phyloP scores from a whole-genome alignment of 176 grass and related monocot species.

The Chrysopogon serrulatus region DNA sequence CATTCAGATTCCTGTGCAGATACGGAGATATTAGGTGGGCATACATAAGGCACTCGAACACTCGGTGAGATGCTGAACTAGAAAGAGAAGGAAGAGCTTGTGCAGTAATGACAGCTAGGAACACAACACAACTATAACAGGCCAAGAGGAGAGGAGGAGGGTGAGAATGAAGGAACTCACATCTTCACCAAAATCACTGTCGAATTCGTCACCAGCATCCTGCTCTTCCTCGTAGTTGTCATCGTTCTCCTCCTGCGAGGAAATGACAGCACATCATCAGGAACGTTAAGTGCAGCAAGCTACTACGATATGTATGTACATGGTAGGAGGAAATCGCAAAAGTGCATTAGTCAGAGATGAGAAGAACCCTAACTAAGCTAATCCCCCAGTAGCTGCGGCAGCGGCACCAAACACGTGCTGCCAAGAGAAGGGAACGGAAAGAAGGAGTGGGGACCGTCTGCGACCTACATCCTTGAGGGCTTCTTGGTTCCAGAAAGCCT shows the following conservation, averaged over 20 bases:
- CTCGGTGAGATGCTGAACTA: background rate
- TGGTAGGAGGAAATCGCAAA: background rate
- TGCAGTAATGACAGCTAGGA: background rate
- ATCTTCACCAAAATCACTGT: conserved; percentile 79
- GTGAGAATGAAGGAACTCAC: conserved; percentile 42
- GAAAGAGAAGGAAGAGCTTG: background rate
- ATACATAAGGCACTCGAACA: background rate
- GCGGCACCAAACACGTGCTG: too few species aligned
- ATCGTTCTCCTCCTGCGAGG: conserved; percentile 71
- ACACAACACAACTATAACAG: background rate
- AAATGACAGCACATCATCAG: background rate
- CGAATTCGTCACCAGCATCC: conserved; percentile 73
- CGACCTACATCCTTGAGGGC: conserved; percentile 65
- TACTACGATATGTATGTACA: background rate
- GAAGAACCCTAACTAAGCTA: background rate
- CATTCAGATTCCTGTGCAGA: conserved; percentile 66
- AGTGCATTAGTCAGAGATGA: background rate
- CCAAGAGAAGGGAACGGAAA: background rate
- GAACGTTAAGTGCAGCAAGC: background rate
- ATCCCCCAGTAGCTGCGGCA: background rate
- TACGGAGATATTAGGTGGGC: background rate
- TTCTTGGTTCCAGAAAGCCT: conserved; percentile 80
- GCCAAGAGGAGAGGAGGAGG: background rate
- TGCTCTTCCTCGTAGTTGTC: conserved; percentile 74
- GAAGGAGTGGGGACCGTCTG: background rate